A percentile compares a stretch with the other conserved stretches of the same genome.
phyloP scores from a whole-genome alignment of 2,329 filamentous ascomycete species.

The Colletotrichum spinosum region DNA sequence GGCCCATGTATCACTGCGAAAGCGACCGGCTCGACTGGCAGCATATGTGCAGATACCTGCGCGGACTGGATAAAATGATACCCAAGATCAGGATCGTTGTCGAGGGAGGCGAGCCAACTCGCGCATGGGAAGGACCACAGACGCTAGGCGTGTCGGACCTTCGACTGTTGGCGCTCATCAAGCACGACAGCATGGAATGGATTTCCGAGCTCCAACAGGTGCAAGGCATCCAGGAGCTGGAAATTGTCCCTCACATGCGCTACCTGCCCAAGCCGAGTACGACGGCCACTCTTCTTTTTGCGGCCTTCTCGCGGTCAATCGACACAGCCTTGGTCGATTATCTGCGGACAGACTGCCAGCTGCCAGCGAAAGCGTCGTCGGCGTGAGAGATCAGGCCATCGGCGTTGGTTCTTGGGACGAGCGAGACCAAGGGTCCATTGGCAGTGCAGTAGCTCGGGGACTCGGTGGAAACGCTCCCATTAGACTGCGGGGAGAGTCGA shows the following conservation, averaged over 20 bases:
- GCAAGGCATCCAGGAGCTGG: constrained; percentile 60
- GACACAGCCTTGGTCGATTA: constrained; percentile 67
- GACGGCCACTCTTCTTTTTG: constrained; percentile 67
- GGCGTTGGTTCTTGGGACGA: not conserved
- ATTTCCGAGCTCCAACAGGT: constrained; percentile 65
- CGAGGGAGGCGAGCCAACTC: constrained; percentile 65
- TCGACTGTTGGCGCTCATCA: constrained; percentile 55
- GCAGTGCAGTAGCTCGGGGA: constrained; percentile 5
- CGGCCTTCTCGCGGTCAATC: constrained; percentile 70
- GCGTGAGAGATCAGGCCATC: not conserved
- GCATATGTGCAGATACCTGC: constrained; percentile 58
- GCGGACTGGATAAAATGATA: constrained; percentile 52
- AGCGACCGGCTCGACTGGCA: constrained; percentile 59
- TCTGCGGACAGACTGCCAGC: constrained; percentile 47
- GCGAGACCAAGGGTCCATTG: too few relatives aligned
- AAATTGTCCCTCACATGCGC: constrained; percentile 65
- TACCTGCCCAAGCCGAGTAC: constrained; percentile 64
- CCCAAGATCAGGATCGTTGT: constrained; percentile 62
- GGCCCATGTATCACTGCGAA: constrained; percentile 64
- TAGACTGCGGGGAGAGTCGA: constrained; percentile 18
- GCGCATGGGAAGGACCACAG: constrained; percentile 61
- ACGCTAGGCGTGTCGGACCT: constrained; percentile 60
- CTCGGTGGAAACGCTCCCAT: constrained; percentile 13
- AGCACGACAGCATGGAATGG: constrained; percentile 67
- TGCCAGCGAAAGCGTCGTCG: constrained; percentile 21